These are phyloP conservation scores for Trichosporon sp. DNA, from an alignment of 1,284 basidiomycete genomes.

Conservation along the genomic window DNA sequence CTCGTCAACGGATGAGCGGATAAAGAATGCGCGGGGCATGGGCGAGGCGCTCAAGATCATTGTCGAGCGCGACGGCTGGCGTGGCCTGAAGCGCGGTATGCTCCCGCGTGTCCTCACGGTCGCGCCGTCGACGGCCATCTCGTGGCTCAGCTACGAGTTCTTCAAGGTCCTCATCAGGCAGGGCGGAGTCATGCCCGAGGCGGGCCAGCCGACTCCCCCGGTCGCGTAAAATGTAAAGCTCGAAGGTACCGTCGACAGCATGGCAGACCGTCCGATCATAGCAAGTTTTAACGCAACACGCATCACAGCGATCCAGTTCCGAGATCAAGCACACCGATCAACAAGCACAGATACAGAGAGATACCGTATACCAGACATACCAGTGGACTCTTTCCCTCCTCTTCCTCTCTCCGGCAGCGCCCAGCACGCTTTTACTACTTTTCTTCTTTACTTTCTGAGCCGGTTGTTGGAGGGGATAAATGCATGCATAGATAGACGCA, in stretches of 20 bases:
- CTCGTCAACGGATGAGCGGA: conserved; percentile 71
- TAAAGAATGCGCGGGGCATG: conserved; percentile 81
- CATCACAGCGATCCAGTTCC: no score
- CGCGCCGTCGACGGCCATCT: conserved; percentile 95
- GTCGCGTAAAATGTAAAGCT: not conserved
- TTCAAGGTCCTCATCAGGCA: conserved; percentile 58
- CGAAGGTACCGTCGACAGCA: no score
- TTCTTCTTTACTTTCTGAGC: not conserved
- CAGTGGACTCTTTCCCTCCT: not conserved
- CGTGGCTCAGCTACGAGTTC: conserved; percentile 95
- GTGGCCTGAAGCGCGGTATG: conserved; percentile 82
- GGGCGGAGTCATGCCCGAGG: conserved; percentile 40
- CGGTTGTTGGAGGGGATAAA: not conserved
- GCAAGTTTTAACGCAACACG: not conserved
- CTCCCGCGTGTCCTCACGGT: conserved; percentile 89
- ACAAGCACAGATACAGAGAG: not conserved
- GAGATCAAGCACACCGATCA: not conserved
- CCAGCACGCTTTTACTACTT: not conserved
- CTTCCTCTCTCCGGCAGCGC: not conserved
- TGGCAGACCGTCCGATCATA: no score
- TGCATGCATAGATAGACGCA: not conserved
- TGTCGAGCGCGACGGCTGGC: conserved; percentile 74
- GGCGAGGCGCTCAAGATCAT: conserved; percentile 84
- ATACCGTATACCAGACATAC: not conserved
- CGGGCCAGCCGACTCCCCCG: conserved; percentile 22